phyloP scores from a whole-genome alignment of 495 filamentous ascomycete genomes.

The Haplographium delicatum region DNA sequence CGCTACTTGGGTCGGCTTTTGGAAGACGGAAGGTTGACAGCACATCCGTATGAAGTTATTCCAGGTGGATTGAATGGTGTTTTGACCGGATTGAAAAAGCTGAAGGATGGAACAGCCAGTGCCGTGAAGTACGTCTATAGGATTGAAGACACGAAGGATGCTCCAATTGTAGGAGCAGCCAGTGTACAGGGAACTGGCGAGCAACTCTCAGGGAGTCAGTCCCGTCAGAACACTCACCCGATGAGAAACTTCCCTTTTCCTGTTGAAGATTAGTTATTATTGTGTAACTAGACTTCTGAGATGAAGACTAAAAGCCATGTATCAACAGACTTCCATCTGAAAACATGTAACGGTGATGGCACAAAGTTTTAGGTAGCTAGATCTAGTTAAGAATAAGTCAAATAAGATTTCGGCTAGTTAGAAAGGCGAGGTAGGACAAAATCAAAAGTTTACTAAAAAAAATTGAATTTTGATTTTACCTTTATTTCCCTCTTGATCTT shows the following conservation, averaged over 20 bases:
- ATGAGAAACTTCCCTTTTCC: constrained; percentile 5
- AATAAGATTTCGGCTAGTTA: no score
- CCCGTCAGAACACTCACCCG: neutral
- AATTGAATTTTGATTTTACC: no score
- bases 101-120: constrained; percentile 58
- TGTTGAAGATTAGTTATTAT: neutral
- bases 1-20: constrained; percentile 48
- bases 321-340: neutral
- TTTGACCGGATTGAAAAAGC: constrained; percentile 44
- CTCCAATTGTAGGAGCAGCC: neutral
- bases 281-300: neutral
- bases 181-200: neutral
- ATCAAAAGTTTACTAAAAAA: no score
- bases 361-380: no score
- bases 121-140: constrained; percentile 63
- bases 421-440: no score
- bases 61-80: constrained; percentile 52
- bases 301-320: neutral
- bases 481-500: no score
- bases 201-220: neutral
- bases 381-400: no score
- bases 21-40: constrained; percentile 52
- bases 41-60: constrained; percentile 55
- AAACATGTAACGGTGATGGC: neutral
- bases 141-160: constrained; percentile 49